phyloP scores from a whole-genome alignment of 2,329 filamentous ascomycete species.

The Scorias spongiosa region DNA sequence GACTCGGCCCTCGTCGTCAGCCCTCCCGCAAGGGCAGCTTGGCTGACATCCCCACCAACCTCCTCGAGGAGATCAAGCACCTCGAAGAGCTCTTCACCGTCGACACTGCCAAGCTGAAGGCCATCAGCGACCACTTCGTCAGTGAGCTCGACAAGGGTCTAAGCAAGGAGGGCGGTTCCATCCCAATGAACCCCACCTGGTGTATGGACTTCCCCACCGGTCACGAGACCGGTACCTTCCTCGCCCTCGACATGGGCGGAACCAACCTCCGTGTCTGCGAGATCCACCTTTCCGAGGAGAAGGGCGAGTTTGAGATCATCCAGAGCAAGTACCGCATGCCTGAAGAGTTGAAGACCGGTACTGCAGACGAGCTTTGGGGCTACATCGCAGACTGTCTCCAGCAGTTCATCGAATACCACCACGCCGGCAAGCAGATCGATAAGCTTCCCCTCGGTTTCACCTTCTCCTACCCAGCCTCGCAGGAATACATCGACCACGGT shows the following conservation, averaged over 20 bases:
- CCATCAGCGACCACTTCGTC: slow-evolving; percentile 80
- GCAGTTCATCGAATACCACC: slow-evolving; percentile 79
- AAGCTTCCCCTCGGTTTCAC: slow-evolving; percentile 79
- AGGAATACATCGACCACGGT: slow-evolving; percentile 86
- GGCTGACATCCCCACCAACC: slow-evolving; percentile 75
- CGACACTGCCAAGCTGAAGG: slow-evolving; percentile 63
- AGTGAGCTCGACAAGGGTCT: slow-evolving; percentile 81
- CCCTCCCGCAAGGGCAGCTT: slow-evolving; percentile 70
- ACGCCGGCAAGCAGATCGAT: slow-evolving; percentile 48
- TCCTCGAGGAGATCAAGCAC: slow-evolving; percentile 64
- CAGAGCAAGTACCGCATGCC: slow-evolving; percentile 95
- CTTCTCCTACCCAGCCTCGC: slow-evolving; percentile 87
- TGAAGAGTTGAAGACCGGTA: slow-evolving; percentile 75
- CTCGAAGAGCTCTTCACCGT: slow-evolving; percentile 78
- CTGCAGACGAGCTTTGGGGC: slow-evolving; percentile 77
- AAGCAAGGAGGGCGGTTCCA: slow-evolving; percentile 75
- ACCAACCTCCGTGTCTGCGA: slow-evolving; percentile 93
- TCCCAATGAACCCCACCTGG: slow-evolving; percentile 98
- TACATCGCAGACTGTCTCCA: slow-evolving; percentile 87
- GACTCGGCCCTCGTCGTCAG: slow-evolving; percentile 46
- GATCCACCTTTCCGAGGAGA: slow-evolving; percentile 72
- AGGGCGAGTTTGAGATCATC: slow-evolving; percentile 84
- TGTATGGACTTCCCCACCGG: slow-evolving; percentile 81
- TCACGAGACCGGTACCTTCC: slow-evolving; percentile 70
- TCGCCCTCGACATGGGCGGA: slow-evolving; percentile 90